A percentile compares a stretch with the other conserved stretches of the same genome.
These are phyloP conservation scores for Neurospora sp. DNA, from an alignment of 495 filamentous ascomycete genomes.

Conservation along the genomic window DNA sequence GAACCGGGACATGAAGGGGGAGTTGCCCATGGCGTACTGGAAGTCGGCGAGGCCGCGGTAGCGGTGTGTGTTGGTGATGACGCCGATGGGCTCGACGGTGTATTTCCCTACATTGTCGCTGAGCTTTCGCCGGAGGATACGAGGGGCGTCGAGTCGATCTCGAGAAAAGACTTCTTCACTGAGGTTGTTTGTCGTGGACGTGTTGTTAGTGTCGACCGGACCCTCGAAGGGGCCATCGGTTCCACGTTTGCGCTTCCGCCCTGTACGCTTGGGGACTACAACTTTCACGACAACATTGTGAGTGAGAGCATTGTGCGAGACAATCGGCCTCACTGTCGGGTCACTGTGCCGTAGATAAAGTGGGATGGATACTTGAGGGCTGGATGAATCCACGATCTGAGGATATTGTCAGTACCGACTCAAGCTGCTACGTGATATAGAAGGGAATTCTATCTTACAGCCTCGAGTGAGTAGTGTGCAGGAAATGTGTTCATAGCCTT, in stretches of 20 bases:
- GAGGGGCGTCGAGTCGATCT: constrained; percentile 31
- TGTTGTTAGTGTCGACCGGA: no score
- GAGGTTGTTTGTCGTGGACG: no score
- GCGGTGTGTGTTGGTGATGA: constrained; percentile 70
- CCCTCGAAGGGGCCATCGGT: constrained; percentile 52
- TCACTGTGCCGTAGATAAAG: constrained; percentile 71
- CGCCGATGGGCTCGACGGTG: constrained; percentile 58
- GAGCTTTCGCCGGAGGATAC: constrained; percentile 52
- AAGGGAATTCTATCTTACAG: constrained; percentile 39
- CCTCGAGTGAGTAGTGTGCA: constrained; percentile 50
- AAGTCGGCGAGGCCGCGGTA: constrained; percentile 70
- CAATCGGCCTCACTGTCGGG: constrained; percentile 60
- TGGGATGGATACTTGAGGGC: constrained; percentile 36
- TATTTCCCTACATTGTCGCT: constrained; percentile 63
- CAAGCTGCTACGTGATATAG: background rate
- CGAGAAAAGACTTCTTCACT: constrained; percentile 24
- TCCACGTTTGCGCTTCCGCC: constrained; percentile 71
- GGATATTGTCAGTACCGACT: background rate
- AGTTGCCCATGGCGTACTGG: constrained; percentile 54
- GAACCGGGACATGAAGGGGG: constrained; percentile 56
- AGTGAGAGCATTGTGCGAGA: constrained; percentile 58
- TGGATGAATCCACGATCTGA: constrained; percentile 28
- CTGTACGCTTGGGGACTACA: constrained; percentile 76
- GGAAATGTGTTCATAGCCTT: constrained; percentile 74
- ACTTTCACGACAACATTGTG: constrained; percentile 81